phyloP scores from a whole-genome alignment of 345 rosid species.

The Lumnitzera racemosa region DNA sequence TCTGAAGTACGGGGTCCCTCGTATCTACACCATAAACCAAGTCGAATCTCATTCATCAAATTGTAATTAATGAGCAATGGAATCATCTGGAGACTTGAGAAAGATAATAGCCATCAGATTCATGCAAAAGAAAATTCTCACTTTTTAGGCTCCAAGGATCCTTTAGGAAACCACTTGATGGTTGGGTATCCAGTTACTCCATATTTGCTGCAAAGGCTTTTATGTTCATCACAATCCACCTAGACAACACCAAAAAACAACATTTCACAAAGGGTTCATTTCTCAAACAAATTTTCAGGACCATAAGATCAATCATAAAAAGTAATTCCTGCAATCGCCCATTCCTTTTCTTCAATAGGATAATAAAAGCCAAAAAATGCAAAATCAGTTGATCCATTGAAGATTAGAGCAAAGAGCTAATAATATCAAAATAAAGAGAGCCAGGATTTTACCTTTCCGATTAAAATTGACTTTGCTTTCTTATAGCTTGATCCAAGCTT shows the following conservation, averaged over 20 bases:
- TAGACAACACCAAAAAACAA: constrained; percentile 23
- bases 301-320: too few relatives aligned
- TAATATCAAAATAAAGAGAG: neutral
- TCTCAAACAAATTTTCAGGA: neutral
- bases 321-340: neutral
- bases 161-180: constrained; percentile 92
- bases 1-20: constrained; percentile 89
- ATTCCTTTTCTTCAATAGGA: neutral
- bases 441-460: constrained; percentile 66
- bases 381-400: neutral
- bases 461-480: constrained; percentile 79
- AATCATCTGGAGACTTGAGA: too few relatives aligned
- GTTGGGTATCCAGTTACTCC: constrained; percentile 98
- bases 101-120: too few relatives aligned
- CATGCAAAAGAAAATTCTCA: constrained; percentile 24
- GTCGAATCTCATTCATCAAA: neutral
- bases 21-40: constrained; percentile 35
- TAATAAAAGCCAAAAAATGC: neutral
- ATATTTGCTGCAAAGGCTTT: constrained; percentile 72
- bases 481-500: constrained; percentile 86
- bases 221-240: constrained; percentile 99
- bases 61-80: neutral
- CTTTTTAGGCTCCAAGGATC: constrained; percentile 90
- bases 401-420: neutral
- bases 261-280: neutral